Base-by-base conservation (phyloP, 495 filamentous ascomycete genomes). In the Hamigera avellanea region DNA sequence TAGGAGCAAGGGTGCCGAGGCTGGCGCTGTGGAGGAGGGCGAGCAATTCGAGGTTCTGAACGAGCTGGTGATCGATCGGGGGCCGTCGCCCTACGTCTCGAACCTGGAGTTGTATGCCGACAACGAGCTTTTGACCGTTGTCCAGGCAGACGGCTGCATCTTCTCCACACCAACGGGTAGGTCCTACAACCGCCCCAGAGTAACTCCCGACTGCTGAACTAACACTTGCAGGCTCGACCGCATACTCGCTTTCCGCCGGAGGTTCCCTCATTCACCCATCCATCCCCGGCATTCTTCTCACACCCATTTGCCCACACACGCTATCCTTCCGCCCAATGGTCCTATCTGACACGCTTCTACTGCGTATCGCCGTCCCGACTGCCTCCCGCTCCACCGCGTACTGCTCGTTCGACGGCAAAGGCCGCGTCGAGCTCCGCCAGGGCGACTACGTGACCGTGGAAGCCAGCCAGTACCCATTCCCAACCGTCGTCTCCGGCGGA, bases 261-360 rank as follows among this genome's bases (percentile, higher is more conserved):
- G 91, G 91, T 41, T 89, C 88, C 16, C 78, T 98, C 18, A 89
- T 95, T 40, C 88, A 95, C 53, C 91, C 91, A 6, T 93, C 93
- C 44, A 95, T 98, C 39, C 93, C 91, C 6, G 91, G 87, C 47
- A 95, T 98, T 53, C 83, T 96, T 10, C 76, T 98, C 32, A 95
- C 93, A 2, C 93, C 93, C 0, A 98, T 98, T 54, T 98, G 91
- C 57, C 88, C 91, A 12, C 91, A 98, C 54, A 95, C 88, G 0
- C 70, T 98, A 14, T 93, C 85, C 25, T 96, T 98, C 75, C 76
- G 91, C 8, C 91, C 91, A 19, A 94, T 98, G 84, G 81, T 98
- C n/a, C 77, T 98, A n/a, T 89, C 83, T 23, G 91, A 98, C 57
- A 89, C 80, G 25, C 79, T 94, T 59, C 75, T 88, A 16, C 73